These are phyloP conservation scores for Neurospora pannonica DNA, from an alignment of 495 filamentous ascomycete species.

Conservation along the genomic window DNA sequence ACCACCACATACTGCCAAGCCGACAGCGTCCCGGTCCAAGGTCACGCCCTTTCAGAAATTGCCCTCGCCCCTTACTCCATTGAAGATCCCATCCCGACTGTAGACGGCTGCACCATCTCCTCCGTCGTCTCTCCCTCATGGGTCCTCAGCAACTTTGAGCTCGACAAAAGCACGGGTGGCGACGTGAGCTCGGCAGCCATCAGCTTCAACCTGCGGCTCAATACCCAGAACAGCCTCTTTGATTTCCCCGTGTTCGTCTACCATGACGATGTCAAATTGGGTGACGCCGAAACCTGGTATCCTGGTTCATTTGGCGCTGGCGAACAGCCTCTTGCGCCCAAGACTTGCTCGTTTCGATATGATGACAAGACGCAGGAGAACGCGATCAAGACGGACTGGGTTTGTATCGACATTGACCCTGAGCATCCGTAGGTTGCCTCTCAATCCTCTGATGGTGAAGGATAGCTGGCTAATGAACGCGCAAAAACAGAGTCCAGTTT, in stretches of 20 bases:
- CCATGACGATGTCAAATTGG: constrained; percentile 2
- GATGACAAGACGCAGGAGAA: constrained; percentile 1
- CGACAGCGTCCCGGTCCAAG: constrained; percentile 4
- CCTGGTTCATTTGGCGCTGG: constrained; percentile 11
- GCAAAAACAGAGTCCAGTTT: constrained; percentile 11
- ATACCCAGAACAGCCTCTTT: constrained; percentile 8
- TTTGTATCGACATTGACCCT: constrained; percentile 18
- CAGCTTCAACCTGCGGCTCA: constrained; percentile 19
- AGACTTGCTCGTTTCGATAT: constrained; percentile 13
- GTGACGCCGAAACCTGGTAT: constrained; percentile 11
- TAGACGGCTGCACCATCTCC: constrained; percentile 20
- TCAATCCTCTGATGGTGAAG: background rate
- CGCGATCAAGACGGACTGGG: constrained; percentile 15
- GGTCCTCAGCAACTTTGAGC: constrained; percentile 15
- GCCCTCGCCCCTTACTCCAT: constrained; percentile 18
- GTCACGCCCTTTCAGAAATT: constrained; percentile 4
- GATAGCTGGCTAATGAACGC: background rate
- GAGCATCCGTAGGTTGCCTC: constrained; percentile 15
- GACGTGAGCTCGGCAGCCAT: constrained; percentile 3
- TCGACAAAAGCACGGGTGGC: constrained; percentile 2
- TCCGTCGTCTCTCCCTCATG: constrained; percentile 18
- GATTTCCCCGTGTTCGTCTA: constrained; percentile 10
- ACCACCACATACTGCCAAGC: background rate
- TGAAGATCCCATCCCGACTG: constrained; percentile 13
- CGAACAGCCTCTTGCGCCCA: constrained; percentile 10